These are phyloP conservation scores for Trypanosoma avium DNA, from an alignment of 208 protist genomes.

Conservation along the genomic window DNA sequence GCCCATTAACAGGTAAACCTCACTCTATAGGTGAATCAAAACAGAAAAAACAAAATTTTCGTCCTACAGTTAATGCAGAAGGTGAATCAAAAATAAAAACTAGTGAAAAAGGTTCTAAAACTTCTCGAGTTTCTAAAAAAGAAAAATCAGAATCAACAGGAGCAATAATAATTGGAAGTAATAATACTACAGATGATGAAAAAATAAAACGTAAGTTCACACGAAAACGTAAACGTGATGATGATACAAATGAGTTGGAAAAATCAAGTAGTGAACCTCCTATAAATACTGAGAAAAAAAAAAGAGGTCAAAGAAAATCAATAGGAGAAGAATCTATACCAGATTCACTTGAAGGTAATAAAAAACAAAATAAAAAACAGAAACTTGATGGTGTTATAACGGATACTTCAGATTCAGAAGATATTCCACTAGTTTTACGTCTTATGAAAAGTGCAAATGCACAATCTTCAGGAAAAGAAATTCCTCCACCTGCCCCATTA, in stretches of 20 bases:
- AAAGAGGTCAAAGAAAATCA: not conserved
- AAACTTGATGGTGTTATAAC: too few species aligned
- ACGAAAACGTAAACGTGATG: not conserved
- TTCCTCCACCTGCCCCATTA: not conserved
- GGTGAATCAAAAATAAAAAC: conserved; percentile 24
- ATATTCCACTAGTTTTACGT: conserved; percentile 13
- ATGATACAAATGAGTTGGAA: not conserved
- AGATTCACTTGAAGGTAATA: not conserved
- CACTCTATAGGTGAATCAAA: conserved; percentile 32
- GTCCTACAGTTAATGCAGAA: too few species aligned
- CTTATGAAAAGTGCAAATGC: not conserved
- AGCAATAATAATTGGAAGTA: too few species aligned
- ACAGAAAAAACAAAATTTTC: too few species aligned
- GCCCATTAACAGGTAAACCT: conserved; percentile 57
- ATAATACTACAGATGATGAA: not conserved
- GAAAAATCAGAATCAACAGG: too few species aligned
- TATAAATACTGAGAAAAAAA: not conserved
- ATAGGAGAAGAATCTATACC: not conserved
- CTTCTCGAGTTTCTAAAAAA: too few species aligned
- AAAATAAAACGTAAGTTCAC: not conserved
- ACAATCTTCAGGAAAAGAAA: not conserved
- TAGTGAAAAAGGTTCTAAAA: not conserved
- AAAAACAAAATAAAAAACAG: not conserved
- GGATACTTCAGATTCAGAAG: conserved; percentile 3
- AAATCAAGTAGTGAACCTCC: not conserved